Evolutionary conservation across 495 filamentous ascomycete species (phyloP), one percentile per base, ranked within the genome.

Genomic region (Acidiella bohemica): DNA sequence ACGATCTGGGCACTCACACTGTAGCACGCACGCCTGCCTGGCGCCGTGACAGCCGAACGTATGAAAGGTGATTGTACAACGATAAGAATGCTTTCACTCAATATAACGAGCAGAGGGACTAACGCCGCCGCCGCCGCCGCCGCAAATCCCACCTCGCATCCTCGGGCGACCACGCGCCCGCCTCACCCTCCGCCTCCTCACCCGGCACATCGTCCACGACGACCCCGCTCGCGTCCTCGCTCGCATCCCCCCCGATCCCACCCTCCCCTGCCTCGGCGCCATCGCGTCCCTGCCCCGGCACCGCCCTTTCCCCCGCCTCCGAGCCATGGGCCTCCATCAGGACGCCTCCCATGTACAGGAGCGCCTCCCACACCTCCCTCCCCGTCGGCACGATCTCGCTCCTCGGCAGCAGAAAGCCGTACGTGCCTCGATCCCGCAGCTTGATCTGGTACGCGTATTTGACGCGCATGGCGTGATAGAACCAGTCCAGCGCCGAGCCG

Each of bases 371-470:
- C 16, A 84, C 67, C 57, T 97, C 90, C 59, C 83, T 74, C 2
- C 90, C 90, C 0, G 85, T 88, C 0, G 90, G 88, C 4, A 93
- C 59, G 37, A 97, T 97, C 46, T 93, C 70, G 41, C 87, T 79
- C 24, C 72, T 75, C 0, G 90, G 90, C 7, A 97, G 66, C 33
- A 97, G 64, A 52, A 95, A 97, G 0, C 90, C 90, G 57, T 96
- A 95, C 59, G 75, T 90, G 2, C 90, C 90, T 0, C 84, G 93
- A 61, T 97, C 90, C 25, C 90, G 71, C 17, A 97, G 66, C 59
- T 95, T 96, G 57, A 97, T 81, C 64, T 96, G 90, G 53, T 92
- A 97, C 19, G 83, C 76, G 53, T 81, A 90, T 24, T 66, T 73
- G n/a, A 88, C 80, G 30, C 71, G 63, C 22, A 94, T 59, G 50